Percentiles rank a stretch among this genome's conserved stretches.
phyloP scores from a whole-genome alignment of 1,284 basidiomycete genomes.

The Moniliophthora roreri region DNA sequence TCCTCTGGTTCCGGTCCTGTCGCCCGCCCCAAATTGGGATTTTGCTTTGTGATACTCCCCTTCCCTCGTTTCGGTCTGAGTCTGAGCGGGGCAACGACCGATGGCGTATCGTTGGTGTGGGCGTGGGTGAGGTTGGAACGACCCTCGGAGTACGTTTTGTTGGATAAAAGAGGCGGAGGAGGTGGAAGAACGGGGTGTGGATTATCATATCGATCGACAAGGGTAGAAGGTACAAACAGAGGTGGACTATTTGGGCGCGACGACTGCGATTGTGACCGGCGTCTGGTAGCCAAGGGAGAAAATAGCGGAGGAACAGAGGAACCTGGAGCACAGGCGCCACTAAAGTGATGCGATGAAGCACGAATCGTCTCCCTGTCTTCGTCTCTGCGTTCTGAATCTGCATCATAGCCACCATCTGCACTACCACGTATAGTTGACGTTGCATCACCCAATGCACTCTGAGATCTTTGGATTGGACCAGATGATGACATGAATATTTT shows the following conservation, averaged over 20 bases:
- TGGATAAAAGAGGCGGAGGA: conserved; percentile 48
- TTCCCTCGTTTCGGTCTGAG: too few species aligned
- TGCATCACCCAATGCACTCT: too few species aligned
- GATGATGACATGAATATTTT: too few species aligned
- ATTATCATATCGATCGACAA: conserved; percentile 2
- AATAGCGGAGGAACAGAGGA: conserved; percentile 18
- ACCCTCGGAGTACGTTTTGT: conserved; percentile 37
- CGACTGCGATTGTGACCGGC: conserved; percentile 25
- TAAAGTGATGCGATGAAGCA: conserved; percentile 33
- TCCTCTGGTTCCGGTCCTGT: neutral
- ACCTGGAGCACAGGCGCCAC: conserved; percentile 10
- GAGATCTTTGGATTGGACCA: too few species aligned
- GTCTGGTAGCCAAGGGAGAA: conserved; percentile 26
- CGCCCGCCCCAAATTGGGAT: neutral
- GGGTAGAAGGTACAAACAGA: conserved; percentile 14
- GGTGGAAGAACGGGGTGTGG: conserved; percentile 24
- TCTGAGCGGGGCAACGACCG: too few species aligned
- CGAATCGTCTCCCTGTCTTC: conserved; percentile 42
- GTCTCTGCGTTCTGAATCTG: conserved; percentile 62
- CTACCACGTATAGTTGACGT: too few species aligned
- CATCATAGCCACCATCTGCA: conserved; percentile 72
- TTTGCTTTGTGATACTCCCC: too few species aligned
- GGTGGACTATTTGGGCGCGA: conserved; percentile 26
- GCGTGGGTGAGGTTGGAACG: conserved; percentile 38
- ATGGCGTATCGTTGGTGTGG: too few species aligned